Evolutionary conservation across 768 basidiomycete species (phyloP).

Genomic region (Agrocybe pediades): DNA sequence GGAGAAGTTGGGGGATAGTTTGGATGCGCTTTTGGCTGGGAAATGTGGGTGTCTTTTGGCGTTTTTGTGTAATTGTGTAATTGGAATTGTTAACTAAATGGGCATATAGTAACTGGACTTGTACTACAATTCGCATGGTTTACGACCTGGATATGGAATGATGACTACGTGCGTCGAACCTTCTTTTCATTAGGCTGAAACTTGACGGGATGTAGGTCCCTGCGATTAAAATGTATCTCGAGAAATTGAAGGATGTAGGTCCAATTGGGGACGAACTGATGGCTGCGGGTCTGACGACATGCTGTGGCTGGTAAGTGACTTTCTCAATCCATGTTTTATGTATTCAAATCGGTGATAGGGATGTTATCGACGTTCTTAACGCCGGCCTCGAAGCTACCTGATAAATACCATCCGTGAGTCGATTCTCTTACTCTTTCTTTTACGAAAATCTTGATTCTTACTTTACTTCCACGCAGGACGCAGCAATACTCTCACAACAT

Average conservation of each 20-base stretch:
- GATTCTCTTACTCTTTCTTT: not conserved
- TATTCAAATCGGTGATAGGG: too few species aligned
- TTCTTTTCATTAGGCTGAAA: not conserved
- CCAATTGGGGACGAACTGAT: conserved; percentile 15
- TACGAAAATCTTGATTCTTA: too few species aligned
- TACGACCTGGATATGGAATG: conserved; percentile 27
- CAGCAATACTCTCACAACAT: not conserved
- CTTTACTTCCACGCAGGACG: too few species aligned
- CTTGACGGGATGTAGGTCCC: not conserved
- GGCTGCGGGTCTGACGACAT: conserved; percentile 33
- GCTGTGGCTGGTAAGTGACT: conserved; percentile 34
- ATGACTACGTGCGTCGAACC: conserved; percentile 29
- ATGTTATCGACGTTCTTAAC: conserved; percentile 30
- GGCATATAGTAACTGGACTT: conserved; percentile 40
- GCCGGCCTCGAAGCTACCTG: conserved; percentile 32
- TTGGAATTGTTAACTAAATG: too few species aligned
- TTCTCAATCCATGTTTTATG: too few species aligned
- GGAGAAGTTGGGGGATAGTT: conserved; percentile 28
- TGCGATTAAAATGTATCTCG: not conserved
- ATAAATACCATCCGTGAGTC: conserved; percentile 37
- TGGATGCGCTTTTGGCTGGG: not conserved
- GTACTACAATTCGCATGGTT: conserved; percentile 33
- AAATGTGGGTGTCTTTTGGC: too few species aligned
- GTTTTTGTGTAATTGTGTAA: too few species aligned
- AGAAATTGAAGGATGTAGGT: conserved; percentile 20